Conservation (phyloP, 2,329 filamentous ascomycete species). For the Trichoderma endophyticum region DNA sequence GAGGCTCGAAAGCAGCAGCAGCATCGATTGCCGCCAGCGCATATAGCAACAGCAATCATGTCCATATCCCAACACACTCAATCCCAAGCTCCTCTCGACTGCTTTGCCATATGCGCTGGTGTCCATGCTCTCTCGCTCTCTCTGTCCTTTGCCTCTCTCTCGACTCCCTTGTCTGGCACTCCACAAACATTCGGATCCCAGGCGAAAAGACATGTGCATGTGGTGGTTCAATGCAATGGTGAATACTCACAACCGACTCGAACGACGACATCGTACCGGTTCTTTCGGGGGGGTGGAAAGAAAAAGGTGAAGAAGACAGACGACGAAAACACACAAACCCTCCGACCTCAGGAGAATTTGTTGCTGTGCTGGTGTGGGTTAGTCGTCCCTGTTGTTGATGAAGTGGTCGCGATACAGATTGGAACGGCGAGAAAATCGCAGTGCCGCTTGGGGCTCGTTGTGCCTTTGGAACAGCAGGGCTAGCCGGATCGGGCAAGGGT, state of each 20-base stretch:
- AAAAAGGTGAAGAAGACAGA: slow-evolving; percentile 32
- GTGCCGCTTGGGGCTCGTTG: slow-evolving; percentile 39
- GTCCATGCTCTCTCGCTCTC: not conserved
- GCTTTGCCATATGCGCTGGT: slow-evolving; percentile 1
- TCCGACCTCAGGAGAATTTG: slow-evolving; percentile 39
- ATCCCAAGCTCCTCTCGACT: not conserved
- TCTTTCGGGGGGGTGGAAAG: slow-evolving; percentile 33
- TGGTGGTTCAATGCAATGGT: slow-evolving; percentile 13
- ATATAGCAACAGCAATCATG: not conserved
- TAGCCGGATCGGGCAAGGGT: slow-evolving; percentile 34
- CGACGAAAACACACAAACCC: slow-evolving; percentile 36
- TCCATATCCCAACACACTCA: slow-evolving; percentile 1
- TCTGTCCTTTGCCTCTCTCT: not conserved
- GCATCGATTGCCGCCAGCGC: slow-evolving; percentile 8
- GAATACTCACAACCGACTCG: slow-evolving; percentile 65
- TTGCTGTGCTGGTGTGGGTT: slow-evolving; percentile 42
- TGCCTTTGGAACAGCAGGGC: slow-evolving; percentile 36
- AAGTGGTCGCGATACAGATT: slow-evolving; percentile 41
- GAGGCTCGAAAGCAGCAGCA: slow-evolving; percentile 7
- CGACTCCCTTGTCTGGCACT: slow-evolving; percentile 3
- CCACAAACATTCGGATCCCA: slow-evolving; percentile 15
- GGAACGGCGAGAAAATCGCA: slow-evolving; percentile 40
- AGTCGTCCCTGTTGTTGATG: slow-evolving; percentile 41
- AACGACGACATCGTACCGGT: slow-evolving; percentile 63
- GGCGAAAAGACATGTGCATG: slow-evolving; percentile 12